Percentiles rank a stretch among this genome's conserved stretches.
Evolutionary conservation across 2,329 filamentous ascomycete genomes (phyloP).

Genomic region (Cercospora sesami): DNA sequence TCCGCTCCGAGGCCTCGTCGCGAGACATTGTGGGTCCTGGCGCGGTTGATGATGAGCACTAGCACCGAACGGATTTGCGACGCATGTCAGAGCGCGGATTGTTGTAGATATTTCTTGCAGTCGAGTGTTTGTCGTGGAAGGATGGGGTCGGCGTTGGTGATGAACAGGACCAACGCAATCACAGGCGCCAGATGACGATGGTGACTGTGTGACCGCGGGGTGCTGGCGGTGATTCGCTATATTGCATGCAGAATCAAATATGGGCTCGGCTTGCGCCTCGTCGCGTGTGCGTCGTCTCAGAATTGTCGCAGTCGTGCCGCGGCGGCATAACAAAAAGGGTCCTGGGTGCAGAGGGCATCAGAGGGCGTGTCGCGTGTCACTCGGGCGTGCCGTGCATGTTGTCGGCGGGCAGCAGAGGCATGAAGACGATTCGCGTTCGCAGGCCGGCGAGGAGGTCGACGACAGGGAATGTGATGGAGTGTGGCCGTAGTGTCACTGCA

Average conservation of each 20-base stretch:
- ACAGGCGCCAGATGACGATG: conserved; percentile 11
- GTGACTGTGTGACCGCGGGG: conserved; percentile 18
- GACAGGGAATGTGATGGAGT: background rate
- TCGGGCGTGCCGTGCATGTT: background rate
- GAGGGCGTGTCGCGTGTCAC: background rate
- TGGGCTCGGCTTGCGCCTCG: background rate
- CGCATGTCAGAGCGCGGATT: conserved; percentile 1
- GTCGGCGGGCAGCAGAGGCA: background rate
- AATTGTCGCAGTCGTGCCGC: conserved; percentile 1
- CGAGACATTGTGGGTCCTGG: conserved; percentile 20
- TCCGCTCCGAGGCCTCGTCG: conserved; percentile 18
- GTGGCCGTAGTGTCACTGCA: background rate
- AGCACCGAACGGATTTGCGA: background rate
- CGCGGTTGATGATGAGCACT: background rate
- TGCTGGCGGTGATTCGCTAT: conserved; percentile 15
- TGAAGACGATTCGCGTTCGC: background rate
- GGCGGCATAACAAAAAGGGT: background rate
- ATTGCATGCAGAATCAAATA: background rate
- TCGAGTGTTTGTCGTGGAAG: conserved; percentile 8
- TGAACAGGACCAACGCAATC: conserved; percentile 4
- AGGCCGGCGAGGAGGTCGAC: conserved; percentile 1
- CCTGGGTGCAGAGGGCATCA: background rate
- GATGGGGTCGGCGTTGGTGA: background rate
- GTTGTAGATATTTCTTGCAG: background rate
- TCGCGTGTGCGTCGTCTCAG: conserved; percentile 6